phyloP scores from a whole-genome alignment of 176 grass and related monocot species.

The Poa annua region DNA sequence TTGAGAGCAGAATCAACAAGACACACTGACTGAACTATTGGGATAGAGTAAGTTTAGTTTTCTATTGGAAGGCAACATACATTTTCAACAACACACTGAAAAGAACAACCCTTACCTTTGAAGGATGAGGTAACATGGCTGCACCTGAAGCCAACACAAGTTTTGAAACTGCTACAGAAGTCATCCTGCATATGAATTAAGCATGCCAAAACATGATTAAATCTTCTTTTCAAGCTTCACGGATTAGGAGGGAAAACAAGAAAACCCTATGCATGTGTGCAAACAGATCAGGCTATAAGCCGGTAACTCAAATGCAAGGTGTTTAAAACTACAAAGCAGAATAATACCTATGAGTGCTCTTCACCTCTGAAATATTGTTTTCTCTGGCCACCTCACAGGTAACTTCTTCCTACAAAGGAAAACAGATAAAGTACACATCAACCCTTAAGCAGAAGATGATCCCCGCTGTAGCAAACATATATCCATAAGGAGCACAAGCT shows the following conservation, averaged over 20 bases:
- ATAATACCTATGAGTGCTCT: slow-evolving; percentile 55
- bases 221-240: slow-evolving; percentile 13
- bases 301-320: background rate
- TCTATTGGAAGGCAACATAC: background rate
- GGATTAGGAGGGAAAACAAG: slow-evolving; percentile 1
- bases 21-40: background rate
- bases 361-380: slow-evolving; percentile 37
- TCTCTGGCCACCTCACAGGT: slow-evolving; percentile 37
- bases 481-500: slow-evolving; percentile 16
- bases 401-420: slow-evolving; percentile 49
- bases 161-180: slow-evolving; percentile 41
- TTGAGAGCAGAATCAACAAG: background rate
- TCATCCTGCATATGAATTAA: slow-evolving; percentile 53
- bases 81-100: background rate
- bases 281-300: slow-evolving; percentile 27
- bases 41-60: background rate
- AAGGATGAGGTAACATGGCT: slow-evolving; percentile 92
- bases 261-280: background rate
- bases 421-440: slow-evolving; percentile 9
- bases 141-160: slow-evolving; percentile 79
- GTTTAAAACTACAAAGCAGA: slow-evolving; percentile 24
- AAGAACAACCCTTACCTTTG: slow-evolving; percentile 64
- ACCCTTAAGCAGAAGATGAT: slow-evolving; percentile 17
- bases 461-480: background rate
- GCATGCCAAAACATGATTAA: background rate